A percentile compares a stretch with the other conserved stretches of the same genome.
Conservation (phyloP, 179 eudicot genomes). For the Beta macrorhiza region DNA sequence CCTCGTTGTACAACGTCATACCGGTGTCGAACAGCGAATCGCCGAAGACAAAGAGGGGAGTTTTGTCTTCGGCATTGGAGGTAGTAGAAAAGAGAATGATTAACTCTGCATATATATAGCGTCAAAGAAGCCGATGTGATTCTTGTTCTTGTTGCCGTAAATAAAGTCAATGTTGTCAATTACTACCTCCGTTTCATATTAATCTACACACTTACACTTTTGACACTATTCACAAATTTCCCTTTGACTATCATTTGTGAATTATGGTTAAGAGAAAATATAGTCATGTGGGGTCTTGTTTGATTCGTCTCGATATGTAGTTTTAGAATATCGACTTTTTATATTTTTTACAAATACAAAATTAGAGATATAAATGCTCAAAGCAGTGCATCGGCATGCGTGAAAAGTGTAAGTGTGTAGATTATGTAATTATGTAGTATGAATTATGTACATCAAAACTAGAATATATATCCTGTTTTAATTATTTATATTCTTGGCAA, state of each 20-base stretch:
- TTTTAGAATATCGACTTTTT: too few relatives aligned
- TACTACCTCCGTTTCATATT: too few relatives aligned
- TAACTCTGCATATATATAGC: background rate
- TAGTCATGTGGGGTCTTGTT: too few relatives aligned
- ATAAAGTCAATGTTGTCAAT: background rate
- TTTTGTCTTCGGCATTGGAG: constrained; percentile 3
- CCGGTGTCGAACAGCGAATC: constrained; percentile 52
- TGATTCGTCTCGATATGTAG: too few relatives aligned
- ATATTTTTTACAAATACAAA: too few relatives aligned
- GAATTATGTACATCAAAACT: background rate
- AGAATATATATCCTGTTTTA: background rate
- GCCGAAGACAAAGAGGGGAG: constrained; percentile 42
- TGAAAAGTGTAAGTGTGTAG: background rate
- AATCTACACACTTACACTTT: too few relatives aligned
- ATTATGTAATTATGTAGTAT: background rate
- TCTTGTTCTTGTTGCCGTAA: background rate
- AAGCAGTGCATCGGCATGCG: too few relatives aligned
- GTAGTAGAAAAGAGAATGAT: background rate
- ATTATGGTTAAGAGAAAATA: too few relatives aligned
- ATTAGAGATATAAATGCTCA: too few relatives aligned
- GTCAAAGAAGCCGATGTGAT: background rate
- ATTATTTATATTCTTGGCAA: background rate
- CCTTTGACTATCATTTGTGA: too few relatives aligned
- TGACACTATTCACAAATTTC: too few relatives aligned
- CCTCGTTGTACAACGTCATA: constrained; percentile 36